Evolutionary conservation across 192 early-diverging fungal genomes (phyloP), one percentile per base, ranked within the genome.

Genomic region (Umbelopsis isabellina): DNA sequence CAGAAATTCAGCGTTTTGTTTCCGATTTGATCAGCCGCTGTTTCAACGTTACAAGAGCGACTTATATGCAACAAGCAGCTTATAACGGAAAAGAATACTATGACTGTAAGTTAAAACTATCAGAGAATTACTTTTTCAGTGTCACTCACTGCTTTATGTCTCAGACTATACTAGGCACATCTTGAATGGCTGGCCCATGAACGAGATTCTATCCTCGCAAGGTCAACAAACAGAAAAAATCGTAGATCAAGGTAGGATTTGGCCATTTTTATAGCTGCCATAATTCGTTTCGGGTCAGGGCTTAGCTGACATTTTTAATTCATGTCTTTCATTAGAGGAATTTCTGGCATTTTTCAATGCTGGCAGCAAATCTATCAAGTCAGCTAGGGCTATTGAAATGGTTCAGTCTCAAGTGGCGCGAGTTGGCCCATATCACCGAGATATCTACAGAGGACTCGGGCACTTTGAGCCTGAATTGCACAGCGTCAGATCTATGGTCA

Each of bases 321-420:
- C 12, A 12, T 49, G 48, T 35, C 12, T 15, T 5, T 35, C 13
- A 13, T 13, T 35, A 61, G 55, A 61, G 27, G 55, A 61, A 35
- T 61, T 61, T n/a, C 30, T 61, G 12, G 55, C 55, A 0, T 61
- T 61, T 61, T 61, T 33, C 30, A 61, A 61, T 25, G 55, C 27
- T 35, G 55, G 55, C 0, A 61, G 55, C 27, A 61, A 61, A 18
- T 61, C 55, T 0, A 61, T 16, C 55, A 61, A 61, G 27, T 61
- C 55, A 61, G 55, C 55, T 27, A 27, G 55, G 16, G 55, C 55
- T 16, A 61, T 61, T n/a, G 55, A 61, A 61, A 61, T 61, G 55
- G 55, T 61, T 2, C 23, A 61, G 27, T 61, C 55, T 35, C 55
- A 61, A 61, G 55, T 61, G 1, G 55, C 55, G 7, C 6, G 55